Evolutionary conservation across 2,329 filamentous ascomycete genomes (phyloP).

Genomic region (Coniochaeta sp.): DNA sequence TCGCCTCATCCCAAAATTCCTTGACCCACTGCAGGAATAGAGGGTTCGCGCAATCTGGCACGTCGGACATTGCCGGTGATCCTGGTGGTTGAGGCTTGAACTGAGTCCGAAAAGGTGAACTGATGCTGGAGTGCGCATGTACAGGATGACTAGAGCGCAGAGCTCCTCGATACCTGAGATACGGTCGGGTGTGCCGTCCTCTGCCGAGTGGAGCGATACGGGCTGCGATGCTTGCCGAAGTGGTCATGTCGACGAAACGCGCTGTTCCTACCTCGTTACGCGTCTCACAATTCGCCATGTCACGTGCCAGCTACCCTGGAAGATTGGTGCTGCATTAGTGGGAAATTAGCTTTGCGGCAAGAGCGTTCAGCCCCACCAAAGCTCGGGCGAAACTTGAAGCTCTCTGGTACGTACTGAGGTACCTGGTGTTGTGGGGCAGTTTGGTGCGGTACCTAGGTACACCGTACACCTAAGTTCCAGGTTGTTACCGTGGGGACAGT

Average conservation of each 20-base stretch:
- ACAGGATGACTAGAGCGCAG: background rate
- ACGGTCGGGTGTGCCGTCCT: too few relatives aligned
- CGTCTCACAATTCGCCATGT: background rate
- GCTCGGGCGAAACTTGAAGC: background rate
- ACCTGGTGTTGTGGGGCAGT: background rate
- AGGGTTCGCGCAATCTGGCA: constrained; percentile 55
- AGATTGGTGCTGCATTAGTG: background rate
- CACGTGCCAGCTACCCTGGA: background rate
- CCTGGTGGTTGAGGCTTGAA: background rate
- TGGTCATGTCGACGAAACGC: background rate
- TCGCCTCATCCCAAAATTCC: constrained; percentile 67
- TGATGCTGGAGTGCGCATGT: background rate
- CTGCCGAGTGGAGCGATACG: too few relatives aligned
- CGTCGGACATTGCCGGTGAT: background rate
- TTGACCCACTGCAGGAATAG: constrained; percentile 67
- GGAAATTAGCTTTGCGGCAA: background rate
- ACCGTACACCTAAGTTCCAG: too few relatives aligned
- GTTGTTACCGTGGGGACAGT: background rate
- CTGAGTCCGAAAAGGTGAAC: background rate
- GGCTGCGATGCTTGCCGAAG: too few relatives aligned
- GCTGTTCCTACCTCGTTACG: background rate
- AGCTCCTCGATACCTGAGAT: background rate
- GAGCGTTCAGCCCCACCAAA: background rate
- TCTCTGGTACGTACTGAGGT: too few relatives aligned
- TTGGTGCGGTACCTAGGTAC: background rate